Evolutionary conservation across 2,329 filamentous ascomycete species (phyloP), one percentile per base, ranked within the genome.

Genomic region (Fusarium austroafricanum): DNA sequence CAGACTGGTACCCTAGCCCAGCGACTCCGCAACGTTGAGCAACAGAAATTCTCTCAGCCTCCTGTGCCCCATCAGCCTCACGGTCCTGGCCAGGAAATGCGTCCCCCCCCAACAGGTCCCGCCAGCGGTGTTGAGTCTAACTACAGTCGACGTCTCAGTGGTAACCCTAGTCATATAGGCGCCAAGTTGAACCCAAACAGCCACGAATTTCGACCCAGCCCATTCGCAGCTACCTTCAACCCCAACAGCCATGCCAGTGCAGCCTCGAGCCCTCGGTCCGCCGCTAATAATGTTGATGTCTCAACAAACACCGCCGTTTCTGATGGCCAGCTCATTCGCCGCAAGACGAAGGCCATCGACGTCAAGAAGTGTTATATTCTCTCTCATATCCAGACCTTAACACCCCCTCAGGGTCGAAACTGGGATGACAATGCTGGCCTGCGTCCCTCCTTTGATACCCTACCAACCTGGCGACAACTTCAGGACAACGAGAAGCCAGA

Each of bases 201-300:
- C 70, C 84, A 87, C 75, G 94, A 97, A 74, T 98, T 97, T 80
- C 90, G 91, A 68, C 96, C 95, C 18, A 96, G 91, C 73, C 90
- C 92, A 6, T 91, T 91, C 65, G 94, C 94, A 1, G 86, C 87
- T 43, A 85, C 90, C 2, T 98, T 99, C 80, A 95, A 90, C 70
- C 95, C 92, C 7, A 92, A 81, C 23, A 83, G 84, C 6, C 83
- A 84, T 45, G 82, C 84, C n/a, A 92, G 90, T 75, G 84, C 87
- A 45, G 85, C 87, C 35, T 93, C 92, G 4, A 96, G 92, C 75
- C 92, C 93, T 29, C 86, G 86, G 33, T 88, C 90, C 3, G 82
- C 82, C 68, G 84, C 85, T 70, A 90, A 86, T 74, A 80, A 84
- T 52, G 77, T 79, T 18, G 81, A 79, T 14, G 68, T 73, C 20